These are phyloP conservation scores for Sporothrix schenckii DNA, from an alignment of 2,329 filamentous ascomycete species.

Conservation along the genomic window DNA sequence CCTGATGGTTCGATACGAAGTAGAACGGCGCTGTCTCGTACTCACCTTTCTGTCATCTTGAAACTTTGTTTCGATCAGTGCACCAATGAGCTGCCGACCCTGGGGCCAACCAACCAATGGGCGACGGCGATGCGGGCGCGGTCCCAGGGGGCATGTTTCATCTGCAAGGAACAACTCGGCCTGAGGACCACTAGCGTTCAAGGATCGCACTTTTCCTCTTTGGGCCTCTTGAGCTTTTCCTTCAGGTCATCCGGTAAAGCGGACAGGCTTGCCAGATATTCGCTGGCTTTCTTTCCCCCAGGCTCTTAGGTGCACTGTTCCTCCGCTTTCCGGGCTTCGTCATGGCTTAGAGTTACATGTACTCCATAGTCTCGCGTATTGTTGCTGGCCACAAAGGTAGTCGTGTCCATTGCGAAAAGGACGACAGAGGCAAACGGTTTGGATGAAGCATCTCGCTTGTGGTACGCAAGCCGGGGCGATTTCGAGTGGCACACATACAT, in stretches of 20 bases:
- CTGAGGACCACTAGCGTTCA: constrained; percentile 27
- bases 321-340: neutral
- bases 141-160: constrained; percentile 28
- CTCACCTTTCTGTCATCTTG: constrained; percentile 15
- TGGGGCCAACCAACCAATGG: constrained; percentile 27
- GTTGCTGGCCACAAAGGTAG: neutral
- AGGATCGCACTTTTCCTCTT: constrained; percentile 16
- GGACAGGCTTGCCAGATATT: neutral
- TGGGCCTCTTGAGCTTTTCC: neutral
- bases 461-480: constrained; percentile 1
- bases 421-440: neutral
- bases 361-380: constrained; percentile 6
- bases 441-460: constrained; percentile 3
- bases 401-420: neutral
- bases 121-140: neutral
- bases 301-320: neutral
- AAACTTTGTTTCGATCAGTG: constrained; percentile 29
- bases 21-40: neutral
- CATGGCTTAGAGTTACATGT: neutral
- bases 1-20: neutral
- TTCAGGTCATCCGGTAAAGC: constrained; percentile 3
- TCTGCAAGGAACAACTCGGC: constrained; percentile 25
- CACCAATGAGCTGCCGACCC: constrained; percentile 4
- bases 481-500: constrained; percentile 15
- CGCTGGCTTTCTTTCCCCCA: constrained; percentile 15